Percentiles rank a stretch among this genome's conserved stretches.
These are phyloP conservation scores for Glonium stellatum DNA, from an alignment of 495 filamentous ascomycete genomes.

Conservation along the genomic window DNA sequence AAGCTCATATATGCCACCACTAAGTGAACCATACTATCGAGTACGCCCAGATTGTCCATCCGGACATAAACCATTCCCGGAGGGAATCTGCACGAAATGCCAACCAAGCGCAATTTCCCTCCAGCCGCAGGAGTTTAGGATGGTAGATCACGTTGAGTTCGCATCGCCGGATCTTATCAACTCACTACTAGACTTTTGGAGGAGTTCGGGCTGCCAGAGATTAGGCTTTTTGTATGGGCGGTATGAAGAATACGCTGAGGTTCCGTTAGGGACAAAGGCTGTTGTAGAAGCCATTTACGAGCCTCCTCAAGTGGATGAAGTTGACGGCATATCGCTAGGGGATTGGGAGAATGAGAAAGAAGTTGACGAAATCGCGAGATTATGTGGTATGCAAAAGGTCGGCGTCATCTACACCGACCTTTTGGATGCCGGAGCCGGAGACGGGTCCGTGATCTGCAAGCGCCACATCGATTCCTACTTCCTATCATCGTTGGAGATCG, in stretches of 20 bases:
- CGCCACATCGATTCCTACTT: constrained; percentile 93
- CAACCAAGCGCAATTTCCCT: constrained; percentile 96
- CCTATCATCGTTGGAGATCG: constrained; percentile 85
- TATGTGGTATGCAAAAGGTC: constrained; percentile 83
- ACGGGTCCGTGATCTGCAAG: constrained; percentile 86
- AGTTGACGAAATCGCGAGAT: constrained; percentile 68
- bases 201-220: constrained; percentile 69
- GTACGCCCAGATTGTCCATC: constrained; percentile 85
- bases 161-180: constrained; percentile 74
- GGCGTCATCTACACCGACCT: constrained; percentile 96
- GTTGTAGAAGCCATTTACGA: constrained; percentile 98
- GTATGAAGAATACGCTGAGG: constrained; percentile 85
- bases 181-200: constrained; percentile 84
- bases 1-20: constrained; percentile 89
- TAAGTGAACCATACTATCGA: constrained; percentile 88
- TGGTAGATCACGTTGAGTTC: constrained; percentile 98
- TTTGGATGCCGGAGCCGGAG: constrained; percentile 68
- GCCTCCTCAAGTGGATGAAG: constrained; percentile 80
- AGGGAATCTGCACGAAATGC: constrained; percentile 98
- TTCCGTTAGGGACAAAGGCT: constrained; percentile 90
- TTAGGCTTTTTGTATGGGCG: constrained; percentile 87
- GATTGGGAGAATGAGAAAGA: constrained; percentile 85
- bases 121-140: constrained; percentile 89
- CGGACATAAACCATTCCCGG: constrained; percentile 87
- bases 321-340: constrained; percentile 83